Conservation (phyloP, 2,329 filamentous ascomycete genomes). For the Endothia cerciana region DNA sequence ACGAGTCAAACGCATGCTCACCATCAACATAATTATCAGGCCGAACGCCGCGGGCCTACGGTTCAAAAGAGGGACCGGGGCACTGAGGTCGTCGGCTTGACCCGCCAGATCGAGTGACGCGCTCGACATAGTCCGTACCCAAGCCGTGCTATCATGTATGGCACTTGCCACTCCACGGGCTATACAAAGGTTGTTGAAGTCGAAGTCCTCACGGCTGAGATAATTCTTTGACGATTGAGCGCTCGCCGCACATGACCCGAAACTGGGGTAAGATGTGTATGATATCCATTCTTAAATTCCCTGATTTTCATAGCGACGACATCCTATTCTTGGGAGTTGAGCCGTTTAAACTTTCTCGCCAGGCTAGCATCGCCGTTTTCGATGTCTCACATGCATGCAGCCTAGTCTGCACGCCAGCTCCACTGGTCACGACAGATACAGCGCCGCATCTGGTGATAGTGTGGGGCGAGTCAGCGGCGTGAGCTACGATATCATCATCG, state of each 20-base stretch:
- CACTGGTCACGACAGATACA: not conserved
- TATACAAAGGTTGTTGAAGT: not conserved
- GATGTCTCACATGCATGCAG: constrained; percentile 1
- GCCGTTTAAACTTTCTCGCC: not conserved
- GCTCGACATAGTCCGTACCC: not conserved
- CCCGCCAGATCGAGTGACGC: constrained; percentile 28
- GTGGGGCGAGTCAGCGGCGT: not conserved
- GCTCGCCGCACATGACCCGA: too few relatives aligned
- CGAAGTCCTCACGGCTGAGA: not conserved
- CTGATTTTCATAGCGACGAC: too few relatives aligned
- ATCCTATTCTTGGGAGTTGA: too few relatives aligned
- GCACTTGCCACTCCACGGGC: not conserved
- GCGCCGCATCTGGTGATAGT: not conserved
- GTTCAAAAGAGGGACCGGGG: constrained; percentile 5
- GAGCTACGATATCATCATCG: not conserved
- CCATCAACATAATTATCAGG: not conserved
- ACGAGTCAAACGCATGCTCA: not conserved
- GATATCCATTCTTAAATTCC: too few relatives aligned
- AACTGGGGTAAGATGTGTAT: not conserved
- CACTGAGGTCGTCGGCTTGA: constrained; percentile 31
- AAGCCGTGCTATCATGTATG: not conserved
- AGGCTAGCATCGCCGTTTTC: not conserved
- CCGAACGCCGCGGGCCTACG: not conserved
- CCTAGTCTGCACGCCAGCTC: not conserved
- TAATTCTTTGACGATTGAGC: not conserved